Evolutionary conservation across 176 grass and related monocot species (phyloP), one percentile per base, ranked within the genome.

Genomic region (Musa troglodytarum): DNA sequence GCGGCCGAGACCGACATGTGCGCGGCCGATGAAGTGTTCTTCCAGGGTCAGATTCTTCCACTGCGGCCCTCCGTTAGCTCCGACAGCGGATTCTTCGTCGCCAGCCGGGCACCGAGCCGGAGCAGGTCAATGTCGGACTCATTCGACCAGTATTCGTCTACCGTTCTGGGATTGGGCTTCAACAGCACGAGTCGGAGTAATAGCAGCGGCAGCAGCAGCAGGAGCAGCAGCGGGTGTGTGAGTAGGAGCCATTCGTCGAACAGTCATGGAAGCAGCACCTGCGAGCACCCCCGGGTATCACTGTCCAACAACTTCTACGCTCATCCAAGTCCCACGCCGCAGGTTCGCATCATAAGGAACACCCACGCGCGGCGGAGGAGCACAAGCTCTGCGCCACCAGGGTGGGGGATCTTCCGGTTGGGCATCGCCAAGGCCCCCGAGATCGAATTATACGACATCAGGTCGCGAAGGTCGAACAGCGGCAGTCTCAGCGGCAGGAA

Each of bases 1-100:
- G n/a, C 54, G 26, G 78, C 1, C 29, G 81, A 76, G 52, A 55
- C 16, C 1, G 81, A 82, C 75, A 92, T 92, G 86, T 92, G 89
- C 84, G 90, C 83, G 10, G 90, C 90, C 20, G 90, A 93, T 65
- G 90, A 93, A 79, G 59, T 93, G 11, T 93, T 93, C 80, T 85
- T 81, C 80, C 66, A 82, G 10, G 90, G 90, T 2, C 86, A 81
- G 78, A 79, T 93, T 16, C 90, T 93, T 29, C 90, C 87, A 20
- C 89, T 92, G 19, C 75, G 72, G 0, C 75, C 81, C 14, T 83
- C 86, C 24, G 49, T 77, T 3, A 66, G 75, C 49, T 77, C 75
- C 75, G 75, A 65, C 11, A 14, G 20, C 10, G 17, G 75, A 11
- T 49, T 77, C 49, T 26, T 78, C 74, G 16, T 14, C 51, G 7